phyloP scores from a whole-genome alignment of 768 basidiomycete genomes.

The Suillus spraguei region DNA sequence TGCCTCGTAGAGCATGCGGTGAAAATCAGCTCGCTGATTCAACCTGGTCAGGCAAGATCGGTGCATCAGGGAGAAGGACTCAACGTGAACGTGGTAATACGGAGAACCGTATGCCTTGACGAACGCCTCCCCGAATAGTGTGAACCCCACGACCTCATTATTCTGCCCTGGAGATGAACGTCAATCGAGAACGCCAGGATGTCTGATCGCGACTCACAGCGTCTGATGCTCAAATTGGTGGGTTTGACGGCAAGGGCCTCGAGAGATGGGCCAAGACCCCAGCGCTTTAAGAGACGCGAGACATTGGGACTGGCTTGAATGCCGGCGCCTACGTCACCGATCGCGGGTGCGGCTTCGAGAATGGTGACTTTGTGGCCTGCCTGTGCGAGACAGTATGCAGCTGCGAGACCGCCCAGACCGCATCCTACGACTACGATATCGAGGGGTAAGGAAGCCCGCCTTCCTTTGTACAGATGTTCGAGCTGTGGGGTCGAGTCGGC shows the following conservation, averaged over 20 bases:
- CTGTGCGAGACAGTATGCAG: conserved; percentile 47
- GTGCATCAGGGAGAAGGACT: conserved; percentile 6
- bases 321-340: conserved; percentile 54
- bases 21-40: conserved; percentile 48
- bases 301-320: conserved; percentile 51
- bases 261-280: conserved; percentile 50
- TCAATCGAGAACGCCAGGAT: neutral
- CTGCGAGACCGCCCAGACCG: conserved; percentile 51
- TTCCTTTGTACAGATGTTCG: conserved; percentile 25
- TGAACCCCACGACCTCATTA: conserved; percentile 39
- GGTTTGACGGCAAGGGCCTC: conserved; percentile 42
- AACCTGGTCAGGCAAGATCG: neutral
- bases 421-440: conserved; percentile 50
- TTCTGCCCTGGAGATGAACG: conserved; percentile 27
- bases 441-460: conserved; percentile 28
- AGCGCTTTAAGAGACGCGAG: conserved; percentile 47
- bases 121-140: conserved; percentile 38
- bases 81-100: conserved; percentile 38
- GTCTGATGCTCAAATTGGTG: conserved; percentile 39
- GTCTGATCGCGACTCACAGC: conserved; percentile 36
- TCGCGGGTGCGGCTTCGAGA: conserved; percentile 41
- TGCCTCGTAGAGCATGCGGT: conserved; percentile 39
- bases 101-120: conserved; percentile 36
- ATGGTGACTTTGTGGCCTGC: conserved; percentile 53
- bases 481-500: conserved; percentile 2